phyloP scores from a whole-genome alignment of 2,329 filamentous ascomycete species.

The Dactylonectria estremocensis region DNA sequence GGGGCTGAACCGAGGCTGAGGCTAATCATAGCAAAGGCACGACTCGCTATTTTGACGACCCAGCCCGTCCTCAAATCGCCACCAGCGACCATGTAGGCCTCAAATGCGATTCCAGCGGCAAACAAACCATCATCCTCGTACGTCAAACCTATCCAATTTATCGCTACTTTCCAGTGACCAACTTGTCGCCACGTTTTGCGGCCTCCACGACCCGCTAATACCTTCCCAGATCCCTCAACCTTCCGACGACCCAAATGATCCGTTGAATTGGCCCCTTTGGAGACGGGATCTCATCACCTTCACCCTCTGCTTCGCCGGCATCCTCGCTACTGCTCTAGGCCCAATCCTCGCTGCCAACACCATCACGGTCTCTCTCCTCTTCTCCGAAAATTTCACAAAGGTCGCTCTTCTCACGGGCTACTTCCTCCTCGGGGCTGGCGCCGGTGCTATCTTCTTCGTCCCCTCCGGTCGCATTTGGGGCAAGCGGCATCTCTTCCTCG shows the following conservation, averaged over 20 bases:
- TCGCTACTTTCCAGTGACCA: constrained; percentile 7
- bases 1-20: constrained; percentile 25
- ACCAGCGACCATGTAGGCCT: constrained; percentile 63
- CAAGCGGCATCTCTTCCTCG: constrained; percentile 88
- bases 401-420: constrained; percentile 90
- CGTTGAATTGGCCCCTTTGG: constrained; percentile 88
- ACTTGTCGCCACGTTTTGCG: background rate
- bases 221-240: constrained; percentile 78
- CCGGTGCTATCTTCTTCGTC: constrained; percentile 88
- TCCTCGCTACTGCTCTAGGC: constrained; percentile 87
- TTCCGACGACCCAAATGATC: constrained; percentile 91
- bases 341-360: constrained; percentile 93
- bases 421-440: constrained; percentile 86
- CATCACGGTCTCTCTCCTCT: constrained; percentile 79
- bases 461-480: constrained; percentile 92
- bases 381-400: constrained; percentile 77
- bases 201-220: constrained; percentile 33
- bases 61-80: constrained; percentile 62
- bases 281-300: constrained; percentile 85
- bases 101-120: constrained; percentile 81
- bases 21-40: constrained; percentile 61
- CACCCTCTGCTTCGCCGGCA: constrained; percentile 83
- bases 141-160: constrained; percentile 30
- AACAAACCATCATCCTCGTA: constrained; percentile 82
- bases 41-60: constrained; percentile 76